Evolutionary conservation across 495 filamentous ascomycete species (phyloP).

Genomic region (Articulospora tetracladia): DNA sequence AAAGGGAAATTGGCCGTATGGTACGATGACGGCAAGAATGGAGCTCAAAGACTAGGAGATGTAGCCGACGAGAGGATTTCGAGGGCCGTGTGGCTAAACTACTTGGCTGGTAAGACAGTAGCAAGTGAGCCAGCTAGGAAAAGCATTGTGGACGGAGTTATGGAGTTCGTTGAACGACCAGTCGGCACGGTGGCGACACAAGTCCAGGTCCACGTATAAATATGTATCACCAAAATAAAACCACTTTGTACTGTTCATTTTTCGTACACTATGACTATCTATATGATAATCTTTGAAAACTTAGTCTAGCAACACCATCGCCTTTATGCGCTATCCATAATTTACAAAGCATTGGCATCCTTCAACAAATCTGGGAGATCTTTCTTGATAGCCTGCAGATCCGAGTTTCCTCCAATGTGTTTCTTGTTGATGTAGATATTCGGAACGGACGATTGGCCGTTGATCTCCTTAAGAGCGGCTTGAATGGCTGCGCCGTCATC

Average conservation of each 20-base stretch:
- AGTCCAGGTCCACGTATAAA: constrained; percentile 59
- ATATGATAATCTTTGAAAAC: no score
- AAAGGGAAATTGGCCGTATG: constrained; percentile 63
- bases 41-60: constrained; percentile 54
- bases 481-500: constrained; percentile 83
- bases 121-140: constrained; percentile 77
- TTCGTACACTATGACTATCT: not conserved
- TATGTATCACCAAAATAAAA: constrained; percentile 11
- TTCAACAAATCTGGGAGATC: constrained; percentile 57
- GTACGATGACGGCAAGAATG: constrained; percentile 54
- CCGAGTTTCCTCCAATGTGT: constrained; percentile 97
- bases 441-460: constrained; percentile 80
- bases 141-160: constrained; percentile 81
- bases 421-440: constrained; percentile 89
- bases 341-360: constrained; percentile 61
- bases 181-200: constrained; percentile 79
- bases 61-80: constrained; percentile 77
- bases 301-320: not conserved
- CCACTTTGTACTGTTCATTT: not conserved
- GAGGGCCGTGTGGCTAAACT: constrained; percentile 82
- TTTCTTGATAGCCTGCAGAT: constrained; percentile 66
- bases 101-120: constrained; percentile 81
- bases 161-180: constrained; percentile 84
- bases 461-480: constrained; percentile 74
- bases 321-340: not conserved